Base-by-base conservation (phyloP, 352 stramenopile genomes). In the Phytophthora ohioensis region DNA sequence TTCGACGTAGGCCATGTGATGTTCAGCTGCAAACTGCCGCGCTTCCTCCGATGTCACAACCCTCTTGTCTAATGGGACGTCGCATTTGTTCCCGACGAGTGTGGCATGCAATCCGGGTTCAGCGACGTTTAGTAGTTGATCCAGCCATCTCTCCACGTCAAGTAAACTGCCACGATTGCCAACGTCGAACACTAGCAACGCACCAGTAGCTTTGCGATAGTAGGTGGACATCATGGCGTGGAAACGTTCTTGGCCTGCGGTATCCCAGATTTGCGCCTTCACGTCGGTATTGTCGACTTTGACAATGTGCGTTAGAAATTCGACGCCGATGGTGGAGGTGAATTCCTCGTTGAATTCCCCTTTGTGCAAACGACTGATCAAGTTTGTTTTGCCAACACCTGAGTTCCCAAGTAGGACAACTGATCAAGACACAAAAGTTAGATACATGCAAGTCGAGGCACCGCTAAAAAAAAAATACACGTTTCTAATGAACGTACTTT, bases 221-320 rank as follows among this genome's bases (percentile, higher is more conserved):
- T 96, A 97, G 4, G 90, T 96, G 9, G 85, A 80, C 88, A 95
- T 95, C 87, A 96, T 97, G 13, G 87, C 83, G 55, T 93, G 87
- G 77, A 94, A 97, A 32, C 87, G 85, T 66, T 97, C 90, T 35
- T 95, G 90, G 1, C 90, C 90, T 4, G 90, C 90, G 0, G 90
- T 97, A 60, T 97, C 90, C 90, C 90, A 97, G 64, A 97, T 97
- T 65, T 96, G 85, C 0, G 88, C 88, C 68, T 96, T 96, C 31
- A 96, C 82, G 21, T 89, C 86, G 4, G 66, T 61, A 31, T 81
- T 79, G 38, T 94, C 82, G 49, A 95, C 76, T 13, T 84, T 74
- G 35, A 92, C 86, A n/a, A 78, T 62, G 63, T 96, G 88, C 9
- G 90, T 95, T n/a, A 95, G 78, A 57, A 97, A 97, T 64, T 97